A percentile compares a stretch with the other conserved stretches of the same genome.
Evolutionary conservation across 768 basidiomycete species (phyloP).

Genomic region (Amanita muscaria): DNA sequence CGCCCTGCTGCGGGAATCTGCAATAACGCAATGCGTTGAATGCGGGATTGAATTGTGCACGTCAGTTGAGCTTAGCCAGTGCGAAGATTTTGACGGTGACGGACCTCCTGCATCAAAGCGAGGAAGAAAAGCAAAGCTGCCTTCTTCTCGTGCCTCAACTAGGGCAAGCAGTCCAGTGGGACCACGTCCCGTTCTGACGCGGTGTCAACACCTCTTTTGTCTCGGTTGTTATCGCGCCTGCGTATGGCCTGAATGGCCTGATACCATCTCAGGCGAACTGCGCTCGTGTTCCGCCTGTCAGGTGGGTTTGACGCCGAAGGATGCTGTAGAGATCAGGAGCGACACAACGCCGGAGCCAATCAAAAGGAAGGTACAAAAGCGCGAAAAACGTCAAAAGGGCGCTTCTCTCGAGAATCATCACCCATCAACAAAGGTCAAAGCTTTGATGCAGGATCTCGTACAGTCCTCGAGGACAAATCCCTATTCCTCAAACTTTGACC

Average conservation of each 20-base stretch:
- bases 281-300: slow-evolving; percentile 77
- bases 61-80: slow-evolving; percentile 35
- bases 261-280: slow-evolving; percentile 44
- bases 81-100: slow-evolving; percentile 42
- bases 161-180: slow-evolving; percentile 63
- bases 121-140: slow-evolving; percentile 40
- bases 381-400: slow-evolving; percentile 60
- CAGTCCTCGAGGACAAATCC: slow-evolving; percentile 80
- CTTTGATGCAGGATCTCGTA: slow-evolving; percentile 71
- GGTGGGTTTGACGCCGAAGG: slow-evolving; percentile 50
- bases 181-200: slow-evolving; percentile 68
- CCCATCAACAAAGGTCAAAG: slow-evolving; percentile 84
- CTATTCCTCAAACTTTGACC: slow-evolving; percentile 81
- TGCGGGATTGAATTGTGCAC: slow-evolving; percentile 72
- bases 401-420: slow-evolving; percentile 45
- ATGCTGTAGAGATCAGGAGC: slow-evolving; percentile 77
- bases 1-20: slow-evolving; percentile 76
- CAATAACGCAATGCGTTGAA: slow-evolving; percentile 82
- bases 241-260: slow-evolving; percentile 79
- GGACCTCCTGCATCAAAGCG: slow-evolving; percentile 38
- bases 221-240: slow-evolving; percentile 71
- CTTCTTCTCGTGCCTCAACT: slow-evolving; percentile 58
- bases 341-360: slow-evolving; percentile 39
- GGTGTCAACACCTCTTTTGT: slow-evolving; percentile 94
- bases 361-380: slow-evolving; percentile 59